Evolutionary conservation across 1,139 yeast species (phyloP).

Genomic region (Candida sp.): DNA sequence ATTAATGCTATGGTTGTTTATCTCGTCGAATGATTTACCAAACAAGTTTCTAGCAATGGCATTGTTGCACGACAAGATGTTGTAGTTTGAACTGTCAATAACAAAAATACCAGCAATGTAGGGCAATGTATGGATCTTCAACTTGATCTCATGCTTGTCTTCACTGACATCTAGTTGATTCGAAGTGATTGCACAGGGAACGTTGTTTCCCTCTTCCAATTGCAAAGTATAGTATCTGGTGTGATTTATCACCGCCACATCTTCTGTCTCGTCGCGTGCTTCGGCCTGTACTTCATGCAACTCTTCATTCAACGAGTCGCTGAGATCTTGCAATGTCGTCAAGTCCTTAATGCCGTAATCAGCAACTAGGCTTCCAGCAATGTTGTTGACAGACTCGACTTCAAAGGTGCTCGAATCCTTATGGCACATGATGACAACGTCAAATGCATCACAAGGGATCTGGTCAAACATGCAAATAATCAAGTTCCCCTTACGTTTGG

Average conservation of each 20-base stretch:
- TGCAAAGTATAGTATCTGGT: slow-evolving; percentile 67
- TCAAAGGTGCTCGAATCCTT: slow-evolving; percentile 21
- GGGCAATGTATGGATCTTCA: slow-evolving; percentile 77
- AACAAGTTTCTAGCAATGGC: slow-evolving; percentile 81
- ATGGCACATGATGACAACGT: slow-evolving; percentile 52
- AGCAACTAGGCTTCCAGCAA: slow-evolving; percentile 44
- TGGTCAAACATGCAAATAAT: slow-evolving; percentile 89
- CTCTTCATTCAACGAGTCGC: slow-evolving; percentile 34
- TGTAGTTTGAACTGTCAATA: slow-evolving; percentile 51
- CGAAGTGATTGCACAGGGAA: slow-evolving; percentile 77
- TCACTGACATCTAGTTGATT: slow-evolving; percentile 52
- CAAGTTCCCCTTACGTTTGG: slow-evolving; percentile 70
- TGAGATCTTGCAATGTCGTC: slow-evolving; percentile 30
- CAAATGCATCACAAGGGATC: slow-evolving; percentile 81
- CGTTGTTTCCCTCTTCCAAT: slow-evolving; percentile 38
- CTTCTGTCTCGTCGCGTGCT: slow-evolving; percentile 27
- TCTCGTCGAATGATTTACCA: slow-evolving; percentile 58
- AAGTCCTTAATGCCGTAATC: slow-evolving; percentile 21
- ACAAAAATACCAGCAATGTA: slow-evolving; percentile 89
- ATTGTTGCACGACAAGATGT: slow-evolving; percentile 70
- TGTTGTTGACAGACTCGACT: slow-evolving; percentile 40
- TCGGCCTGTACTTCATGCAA: slow-evolving; percentile 19
- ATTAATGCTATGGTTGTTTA: slow-evolving; percentile 57
- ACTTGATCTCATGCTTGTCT: slow-evolving; percentile 46
- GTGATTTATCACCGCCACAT: slow-evolving; percentile 54